A percentile compares a stretch with the other conserved stretches of the same genome.
phyloP scores from a whole-genome alignment of 2,329 filamentous ascomycete genomes.

The Diaporthe caulivora region DNA sequence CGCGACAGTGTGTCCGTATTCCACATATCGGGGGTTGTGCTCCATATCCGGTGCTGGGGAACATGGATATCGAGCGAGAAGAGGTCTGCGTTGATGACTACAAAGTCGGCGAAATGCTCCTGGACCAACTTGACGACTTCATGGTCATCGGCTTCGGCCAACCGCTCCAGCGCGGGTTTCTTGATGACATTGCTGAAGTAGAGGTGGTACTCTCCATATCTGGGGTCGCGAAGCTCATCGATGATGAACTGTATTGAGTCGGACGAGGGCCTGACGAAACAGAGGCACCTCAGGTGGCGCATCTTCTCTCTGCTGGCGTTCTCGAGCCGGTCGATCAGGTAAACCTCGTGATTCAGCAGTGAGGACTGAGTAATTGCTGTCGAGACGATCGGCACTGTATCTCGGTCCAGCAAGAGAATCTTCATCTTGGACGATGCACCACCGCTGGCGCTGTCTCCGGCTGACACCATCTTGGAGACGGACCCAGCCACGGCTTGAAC shows the following conservation, averaged over 20 bases:
- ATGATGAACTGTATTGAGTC: constrained; percentile 94
- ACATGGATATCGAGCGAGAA: constrained; percentile 83
- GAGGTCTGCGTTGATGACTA: constrained; percentile 94
- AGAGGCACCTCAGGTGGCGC: constrained; percentile 94
- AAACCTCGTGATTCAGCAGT: constrained; percentile 95
- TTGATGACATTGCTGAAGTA: constrained; percentile 99
- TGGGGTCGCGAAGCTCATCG: constrained; percentile 94
- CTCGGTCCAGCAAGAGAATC: constrained; percentile 91
- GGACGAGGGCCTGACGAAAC: constrained; percentile 90
- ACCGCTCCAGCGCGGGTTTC: constrained; percentile 92
- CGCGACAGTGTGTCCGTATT: constrained; percentile 89
- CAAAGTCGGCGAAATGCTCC: constrained; percentile 96
- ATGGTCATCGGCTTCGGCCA: constrained; percentile 97
- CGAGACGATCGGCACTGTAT: constrained; percentile 94
- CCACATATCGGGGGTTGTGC: constrained; percentile 85
- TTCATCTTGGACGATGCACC: constrained; percentile 94
- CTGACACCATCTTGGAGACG: constrained; percentile 94
- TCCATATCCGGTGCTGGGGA: constrained; percentile 84
- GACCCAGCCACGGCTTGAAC: constrained; percentile 94
- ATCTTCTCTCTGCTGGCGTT: constrained; percentile 94
- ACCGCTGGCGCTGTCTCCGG: constrained; percentile 77
- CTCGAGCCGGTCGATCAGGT: constrained; percentile 95
- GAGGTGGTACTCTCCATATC: constrained; percentile 96
- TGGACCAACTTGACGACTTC: constrained; percentile 95
- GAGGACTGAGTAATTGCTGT: constrained; percentile 96